Conservation (phyloP, 768 basidiomycete genomes). For the Lentinula raphanica region DNA sequence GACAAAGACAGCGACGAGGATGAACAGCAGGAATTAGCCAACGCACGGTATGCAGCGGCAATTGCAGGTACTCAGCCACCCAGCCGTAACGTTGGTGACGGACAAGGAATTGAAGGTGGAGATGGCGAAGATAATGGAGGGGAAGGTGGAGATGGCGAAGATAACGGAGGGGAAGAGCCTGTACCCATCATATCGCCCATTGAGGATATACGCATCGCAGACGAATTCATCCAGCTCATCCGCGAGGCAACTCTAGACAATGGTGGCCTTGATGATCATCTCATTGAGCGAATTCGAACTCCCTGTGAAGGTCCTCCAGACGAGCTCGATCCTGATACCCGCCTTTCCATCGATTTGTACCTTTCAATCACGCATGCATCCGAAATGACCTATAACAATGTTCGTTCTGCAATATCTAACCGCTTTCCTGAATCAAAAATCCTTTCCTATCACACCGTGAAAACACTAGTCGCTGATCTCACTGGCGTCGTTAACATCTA, state of each 20-base stretch:
- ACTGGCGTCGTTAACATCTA: no score
- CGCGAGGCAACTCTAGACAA: background rate
- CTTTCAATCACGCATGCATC: background rate
- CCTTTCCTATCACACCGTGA: constrained; percentile 10
- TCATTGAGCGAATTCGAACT: background rate
- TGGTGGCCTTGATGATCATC: background rate
- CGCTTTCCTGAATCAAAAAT: constrained; percentile 4
- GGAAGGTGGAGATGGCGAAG: background rate
- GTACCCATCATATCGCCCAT: background rate
- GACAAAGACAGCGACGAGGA: background rate
- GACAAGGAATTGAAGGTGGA: background rate
- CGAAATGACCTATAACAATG: constrained; percentile 1
- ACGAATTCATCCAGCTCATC: background rate
- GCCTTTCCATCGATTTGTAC: background rate
- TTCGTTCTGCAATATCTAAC: background rate
- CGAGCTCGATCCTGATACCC: background rate
- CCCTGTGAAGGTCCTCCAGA: background rate
- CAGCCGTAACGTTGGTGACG: background rate
- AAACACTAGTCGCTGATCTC: no score
- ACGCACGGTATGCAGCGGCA: background rate
- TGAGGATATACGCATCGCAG: background rate
- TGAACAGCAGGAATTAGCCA: background rate
- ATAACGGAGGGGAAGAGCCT: background rate
- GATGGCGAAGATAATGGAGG: background rate
- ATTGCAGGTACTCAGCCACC: background rate